Conservation (phyloP, 129 eudicot genomes). For the Heracleum sosnowskyi region DNA sequence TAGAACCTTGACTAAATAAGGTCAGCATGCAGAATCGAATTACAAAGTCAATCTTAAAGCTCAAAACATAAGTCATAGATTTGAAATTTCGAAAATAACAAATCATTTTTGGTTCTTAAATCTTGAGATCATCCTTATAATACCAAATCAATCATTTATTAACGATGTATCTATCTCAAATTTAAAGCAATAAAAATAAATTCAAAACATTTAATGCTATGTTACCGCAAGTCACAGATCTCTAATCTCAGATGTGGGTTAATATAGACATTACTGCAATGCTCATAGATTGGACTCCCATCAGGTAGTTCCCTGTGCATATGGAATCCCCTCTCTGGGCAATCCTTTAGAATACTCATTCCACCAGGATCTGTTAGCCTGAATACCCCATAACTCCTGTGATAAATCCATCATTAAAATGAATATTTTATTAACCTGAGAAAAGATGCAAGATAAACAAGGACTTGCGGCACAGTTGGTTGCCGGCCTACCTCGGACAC, state of each 20-base stretch:
- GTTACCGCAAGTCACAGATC: slow-evolving; percentile 51
- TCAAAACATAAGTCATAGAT: not conserved
- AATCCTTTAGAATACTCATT: slow-evolving; percentile 50
- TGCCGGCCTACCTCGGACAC: too few species aligned
- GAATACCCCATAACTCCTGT: slow-evolving; percentile 55
- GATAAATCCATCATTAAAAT: slow-evolving; percentile 10
- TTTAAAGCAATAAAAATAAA: not conserved
- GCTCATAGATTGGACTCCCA: slow-evolving; percentile 48
- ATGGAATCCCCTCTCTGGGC: slow-evolving; percentile 62
- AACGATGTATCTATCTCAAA: not conserved
- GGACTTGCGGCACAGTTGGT: not conserved
- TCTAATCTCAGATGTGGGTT: slow-evolving; percentile 60
- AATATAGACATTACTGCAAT: slow-evolving; percentile 58
- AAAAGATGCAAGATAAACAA: not conserved
- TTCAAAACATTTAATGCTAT: not conserved
- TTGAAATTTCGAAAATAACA: not conserved
- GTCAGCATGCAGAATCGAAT: not conserved
- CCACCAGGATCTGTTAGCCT: slow-evolving; percentile 58
- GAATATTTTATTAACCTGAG: not conserved
- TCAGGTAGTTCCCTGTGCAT: slow-evolving; percentile 44
- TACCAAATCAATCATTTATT: not conserved
- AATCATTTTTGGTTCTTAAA: not conserved
- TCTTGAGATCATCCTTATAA: not conserved
- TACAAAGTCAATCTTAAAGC: not conserved
- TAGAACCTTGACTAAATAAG: not conserved